phyloP scores from a whole-genome alignment of 805 yeast species.

The Candida multigemmis region DNA sequence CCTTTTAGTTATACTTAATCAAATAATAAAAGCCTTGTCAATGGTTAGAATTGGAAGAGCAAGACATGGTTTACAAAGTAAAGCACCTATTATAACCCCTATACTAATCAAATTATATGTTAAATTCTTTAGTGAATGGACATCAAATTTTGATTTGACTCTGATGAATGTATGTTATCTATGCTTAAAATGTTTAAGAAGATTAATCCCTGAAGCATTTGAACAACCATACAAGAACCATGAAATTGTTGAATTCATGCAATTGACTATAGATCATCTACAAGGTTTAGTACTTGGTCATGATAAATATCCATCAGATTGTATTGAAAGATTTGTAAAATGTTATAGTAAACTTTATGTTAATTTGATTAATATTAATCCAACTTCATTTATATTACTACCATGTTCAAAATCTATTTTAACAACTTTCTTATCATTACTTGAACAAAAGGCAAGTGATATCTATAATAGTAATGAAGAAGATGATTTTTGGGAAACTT shows the following conservation, averaged over 20 bases:
- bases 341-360: conserved; percentile 70
- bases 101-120: conserved; percentile 52
- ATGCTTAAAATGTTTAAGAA: conserved; percentile 63
- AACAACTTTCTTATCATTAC: conserved; percentile 47
- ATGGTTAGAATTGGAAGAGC: conserved; percentile 79
- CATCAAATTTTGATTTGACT: conserved; percentile 37
- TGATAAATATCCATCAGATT: conserved; percentile 37
- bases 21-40: conserved; percentile 65
- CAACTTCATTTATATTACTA: conserved; percentile 63
- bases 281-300: conserved; percentile 46
- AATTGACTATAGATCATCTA: conserved; percentile 48
- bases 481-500: conserved; percentile 62
- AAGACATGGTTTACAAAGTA: conserved; percentile 65
- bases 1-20: conserved; percentile 59
- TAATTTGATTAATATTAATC: conserved; percentile 47
- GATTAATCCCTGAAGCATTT: conserved; percentile 69
- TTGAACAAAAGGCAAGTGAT: conserved; percentile 55
- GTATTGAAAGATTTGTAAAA: conserved; percentile 62
- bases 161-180: conserved; percentile 70
- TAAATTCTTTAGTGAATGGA: conserved; percentile 57
- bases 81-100: conserved; percentile 56
- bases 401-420: conserved; percentile 56
- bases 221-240: conserved; percentile 57
- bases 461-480: conserved; percentile 55
- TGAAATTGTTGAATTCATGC: conserved; percentile 53